Base-by-base conservation (phyloP, 2,329 filamentous ascomycete genomes). In the Xylaria sp. region DNA sequence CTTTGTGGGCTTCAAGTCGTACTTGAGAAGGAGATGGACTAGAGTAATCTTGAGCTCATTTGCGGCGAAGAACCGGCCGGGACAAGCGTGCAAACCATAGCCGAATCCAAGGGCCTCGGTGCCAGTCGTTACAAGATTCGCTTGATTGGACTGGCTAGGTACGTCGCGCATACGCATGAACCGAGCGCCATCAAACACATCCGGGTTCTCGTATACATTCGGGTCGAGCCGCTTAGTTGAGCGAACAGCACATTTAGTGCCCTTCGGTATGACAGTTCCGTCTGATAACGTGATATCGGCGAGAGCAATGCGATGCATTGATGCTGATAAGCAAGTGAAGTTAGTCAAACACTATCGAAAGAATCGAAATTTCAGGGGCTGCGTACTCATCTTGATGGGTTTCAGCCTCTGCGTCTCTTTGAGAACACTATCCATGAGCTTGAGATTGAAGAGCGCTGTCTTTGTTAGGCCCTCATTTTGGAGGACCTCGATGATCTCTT, bases 401-500 rank as follows among this genome's bases (percentile, higher is more conserved):
- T 70, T 75, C 2, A 78, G 20, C 7, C 80, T 71, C 64, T 79
- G 75, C 12, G 75, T 77, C 66, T 82, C 80, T 62, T 81, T 82
- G n/a, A 81, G 39, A 33, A 80, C 80, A 60, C 78, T 80, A 64
- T 82, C 80, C 9, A 82, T 69, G 23, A 80, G 75, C 61, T 75
- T 73, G 39, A 81, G 73, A 15, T 78, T 78, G 15, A 65, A 70
- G 7, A 79, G 71, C 6, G 75, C 74, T 12, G 61, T 54, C 58
- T 74, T 78, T 2, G 69, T 71, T 62, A 74, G 67, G 23, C 71
- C 74, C n/a, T 71, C 67, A 2, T 36, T 55, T 8, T 62, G 58
- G 4, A 77, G 66, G 10, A 75, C 69, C 2, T 72, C 68, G 9
- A 78, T 68, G 8, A 84, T 81, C 71, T 86, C 84, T 36, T 83